Conservation (phyloP, 257 asterid species). For the Voacanga thouarsii region DNA sequence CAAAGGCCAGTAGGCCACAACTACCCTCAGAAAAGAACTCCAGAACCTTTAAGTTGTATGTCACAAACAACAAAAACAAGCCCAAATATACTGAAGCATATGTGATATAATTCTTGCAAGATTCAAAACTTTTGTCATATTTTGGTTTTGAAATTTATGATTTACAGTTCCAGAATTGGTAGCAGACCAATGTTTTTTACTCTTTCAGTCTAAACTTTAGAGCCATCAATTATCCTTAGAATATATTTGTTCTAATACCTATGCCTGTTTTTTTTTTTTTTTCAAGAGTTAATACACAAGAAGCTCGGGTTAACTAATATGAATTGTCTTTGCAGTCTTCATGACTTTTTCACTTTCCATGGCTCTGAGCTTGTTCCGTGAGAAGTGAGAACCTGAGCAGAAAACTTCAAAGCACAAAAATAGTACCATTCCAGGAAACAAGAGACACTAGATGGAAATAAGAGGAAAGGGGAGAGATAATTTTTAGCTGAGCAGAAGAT, state of each 20-base stretch:
- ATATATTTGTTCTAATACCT: not conserved
- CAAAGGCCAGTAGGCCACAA: not conserved
- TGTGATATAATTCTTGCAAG: not conserved
- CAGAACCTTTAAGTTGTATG: not conserved
- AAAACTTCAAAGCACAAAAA: not conserved
- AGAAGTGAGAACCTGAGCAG: not conserved
- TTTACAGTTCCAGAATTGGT: not conserved
- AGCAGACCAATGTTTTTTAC: not conserved
- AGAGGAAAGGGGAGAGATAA: not conserved
- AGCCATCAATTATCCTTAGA: not conserved
- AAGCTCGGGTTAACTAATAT: not conserved
- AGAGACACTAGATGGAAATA: not conserved
- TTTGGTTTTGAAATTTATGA: not conserved
- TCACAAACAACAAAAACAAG: not conserved
- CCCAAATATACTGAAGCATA: not conserved
- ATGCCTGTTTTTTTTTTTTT: not conserved
- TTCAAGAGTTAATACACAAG: not conserved
- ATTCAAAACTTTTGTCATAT: not conserved
- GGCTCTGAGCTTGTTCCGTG: not conserved
- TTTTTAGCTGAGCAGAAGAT: not conserved
- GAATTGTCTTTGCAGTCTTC: not conserved
- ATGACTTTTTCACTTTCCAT: not conserved
- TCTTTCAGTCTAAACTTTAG: not conserved
- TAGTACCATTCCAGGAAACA: not conserved
- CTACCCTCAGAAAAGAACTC: not conserved